Base-by-base conservation (phyloP, 2,329 filamentous ascomycete species). In the Escovopsis weberi region DNA sequence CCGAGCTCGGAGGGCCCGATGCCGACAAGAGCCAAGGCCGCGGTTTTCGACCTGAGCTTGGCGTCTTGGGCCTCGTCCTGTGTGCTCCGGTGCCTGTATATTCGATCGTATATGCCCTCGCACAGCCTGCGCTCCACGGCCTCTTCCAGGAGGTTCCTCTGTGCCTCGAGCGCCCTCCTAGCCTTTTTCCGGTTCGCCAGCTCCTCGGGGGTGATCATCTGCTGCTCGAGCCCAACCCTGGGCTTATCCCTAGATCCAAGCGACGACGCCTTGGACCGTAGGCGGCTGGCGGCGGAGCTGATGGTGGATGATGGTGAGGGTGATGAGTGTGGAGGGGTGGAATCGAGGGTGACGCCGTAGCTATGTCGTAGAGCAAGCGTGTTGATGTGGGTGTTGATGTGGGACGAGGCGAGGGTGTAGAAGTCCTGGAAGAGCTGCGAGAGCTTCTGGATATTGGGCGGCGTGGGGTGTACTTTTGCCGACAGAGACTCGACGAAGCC, bases 11-110 rank as follows among this genome's bases (percentile, higher is more conserved):
- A 79, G 41, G 91, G 67, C 3, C 86, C 85, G 55, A 98, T 95
- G 1, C 87, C 89, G 15, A 98, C 85, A n/a, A 98, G 68, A 3
- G 82, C 75, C 37, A 98, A 65, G 1, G 91, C 87, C 18, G 89
- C 89, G 2, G 88, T 95, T 55, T 94, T 91, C 9, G 91, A 98
- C 28, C 91, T 78, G 40, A 98, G 69, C 58, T 94, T 95, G 54
- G 94, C 88, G 57, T 98, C 91, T 55, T 89, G 77, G 11, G 91
- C 88, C 61, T 95, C 89, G 56, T 98, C 91, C 54, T 96, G 80
- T 0, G 89, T 94, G 57, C 74, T 91, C 46, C 82, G 78, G 59
- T 98, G 91, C 38, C 87, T 79, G 73, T 89, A 98, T 57, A 98
- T 85, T 50, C 83, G 80, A 45, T 80, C 73, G 56, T 96, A 96